Base-by-base conservation (phyloP, 192 early-diverging fungal species). In the Geosiphon pyriformis region DNA sequence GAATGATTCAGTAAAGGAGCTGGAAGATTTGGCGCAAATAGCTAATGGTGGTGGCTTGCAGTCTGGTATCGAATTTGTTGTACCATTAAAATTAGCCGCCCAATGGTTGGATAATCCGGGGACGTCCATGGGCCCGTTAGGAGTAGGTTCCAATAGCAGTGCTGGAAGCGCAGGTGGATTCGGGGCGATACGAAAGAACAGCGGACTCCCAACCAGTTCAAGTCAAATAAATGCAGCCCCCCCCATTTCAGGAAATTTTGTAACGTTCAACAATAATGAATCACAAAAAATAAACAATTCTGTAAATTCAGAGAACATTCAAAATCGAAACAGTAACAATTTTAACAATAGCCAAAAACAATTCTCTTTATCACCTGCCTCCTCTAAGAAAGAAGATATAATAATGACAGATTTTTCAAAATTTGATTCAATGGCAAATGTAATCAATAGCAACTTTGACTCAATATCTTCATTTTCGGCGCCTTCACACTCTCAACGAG, bases 1-100 rank as follows among this genome's bases (percentile, higher is more conserved):
- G 12, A 15, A 29, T 29, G 54, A 57, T 12, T n/a, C 35, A 18
- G 30, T 57, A 10, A 57, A 46, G 47, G 65, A 67, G 32, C 48
- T 67, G 2, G 54, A 67, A 57, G 54, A 32, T 20, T 30, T 67
- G 7, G 32, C 33, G 55, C 34, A 34, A 32, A 57, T 57, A n/a
- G 27, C 42, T 31, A 67, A 57, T 57, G 54, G 65, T 15, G 37
- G 37, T 10, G 6, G 7, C 15, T 42, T 15, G 6, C 15, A 6
- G 6, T 42, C 37, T 42, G 37, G 37, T 15, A 42, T 15, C 37
- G 37, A 42, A 10, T 10, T 42, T 42, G 15, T 42, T 6, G 37
- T 42, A 10, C 37, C 37, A 42, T 42, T 42, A 6, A 42, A 15
- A 42, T 42, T 42, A 15, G 37, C 37, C 37, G 37, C 37, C 37